phyloP scores from a whole-genome alignment of 257 asterid genomes.

The Voacanga thouarsii region DNA sequence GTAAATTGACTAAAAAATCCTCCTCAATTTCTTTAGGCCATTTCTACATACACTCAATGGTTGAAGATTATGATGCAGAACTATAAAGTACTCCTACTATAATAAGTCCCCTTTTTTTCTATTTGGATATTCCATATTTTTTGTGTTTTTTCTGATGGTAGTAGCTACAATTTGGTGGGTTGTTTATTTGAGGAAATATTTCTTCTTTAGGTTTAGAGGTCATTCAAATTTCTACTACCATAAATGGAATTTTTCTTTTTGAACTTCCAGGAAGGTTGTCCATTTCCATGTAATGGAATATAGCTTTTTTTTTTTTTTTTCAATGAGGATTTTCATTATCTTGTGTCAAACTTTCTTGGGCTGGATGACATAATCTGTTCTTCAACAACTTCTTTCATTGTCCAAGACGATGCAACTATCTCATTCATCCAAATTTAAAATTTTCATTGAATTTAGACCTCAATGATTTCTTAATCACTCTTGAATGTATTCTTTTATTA shows the following conservation, averaged over 20 bases:
- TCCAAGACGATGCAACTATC: neutral
- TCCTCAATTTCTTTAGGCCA: slow-evolving; percentile 83
- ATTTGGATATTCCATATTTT: neutral
- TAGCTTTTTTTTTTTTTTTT: neutral
- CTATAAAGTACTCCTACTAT: slow-evolving; percentile 57
- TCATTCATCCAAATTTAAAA: neutral
- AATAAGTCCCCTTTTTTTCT: neutral
- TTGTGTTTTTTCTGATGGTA: neutral
- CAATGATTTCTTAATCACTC: neutral
- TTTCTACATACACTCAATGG: slow-evolving; percentile 73
- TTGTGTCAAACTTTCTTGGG: neutral
- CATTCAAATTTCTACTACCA: neutral
- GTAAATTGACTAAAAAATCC: slow-evolving; percentile 74
- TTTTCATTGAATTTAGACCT: neutral
- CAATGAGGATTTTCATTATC: neutral
- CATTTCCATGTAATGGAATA: neutral
- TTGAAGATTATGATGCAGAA: slow-evolving; percentile 84
- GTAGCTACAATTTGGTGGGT: neutral
- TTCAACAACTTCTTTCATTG: neutral
- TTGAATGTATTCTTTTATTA: neutral
- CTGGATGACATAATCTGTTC: neutral
- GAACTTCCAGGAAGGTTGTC: neutral
- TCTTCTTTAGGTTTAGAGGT: neutral
- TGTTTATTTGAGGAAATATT: neutral
- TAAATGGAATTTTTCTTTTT: neutral